Percentiles rank a stretch among this genome's conserved stretches.
phyloP scores from a whole-genome alignment of 2,329 filamentous ascomycete species.

The Trichoderma guizhouense region DNA sequence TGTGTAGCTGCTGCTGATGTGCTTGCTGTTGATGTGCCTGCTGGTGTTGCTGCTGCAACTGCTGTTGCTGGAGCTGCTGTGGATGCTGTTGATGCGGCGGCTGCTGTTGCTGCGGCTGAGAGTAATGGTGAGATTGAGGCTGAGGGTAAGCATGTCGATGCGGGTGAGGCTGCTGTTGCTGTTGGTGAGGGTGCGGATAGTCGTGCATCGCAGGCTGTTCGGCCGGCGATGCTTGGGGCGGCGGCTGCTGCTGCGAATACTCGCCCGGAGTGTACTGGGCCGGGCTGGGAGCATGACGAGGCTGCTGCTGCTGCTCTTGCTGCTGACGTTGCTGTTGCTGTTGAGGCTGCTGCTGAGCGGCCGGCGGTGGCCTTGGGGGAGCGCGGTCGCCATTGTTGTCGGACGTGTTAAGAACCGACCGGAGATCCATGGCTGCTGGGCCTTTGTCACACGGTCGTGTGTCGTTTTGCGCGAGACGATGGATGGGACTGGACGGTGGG shows the following conservation, averaged over 20 bases:
- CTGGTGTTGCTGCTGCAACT: neutral
- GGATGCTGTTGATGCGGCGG: neutral
- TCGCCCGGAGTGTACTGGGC: constrained; percentile 50
- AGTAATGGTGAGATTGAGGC: constrained; percentile 12
- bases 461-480: constrained; percentile 17
- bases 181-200: constrained; percentile 33
- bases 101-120: neutral
- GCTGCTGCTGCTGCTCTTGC: constrained; percentile 32
- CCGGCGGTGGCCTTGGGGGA: constrained; percentile 32
- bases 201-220: constrained; percentile 45
- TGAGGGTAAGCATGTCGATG: neutral
- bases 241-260: constrained; percentile 38
- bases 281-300: constrained; percentile 44
- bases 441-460: constrained; percentile 4
- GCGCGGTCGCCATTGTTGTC: constrained; percentile 45
- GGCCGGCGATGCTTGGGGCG: constrained; percentile 46
- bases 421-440: constrained; percentile 46
- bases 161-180: constrained; percentile 1
- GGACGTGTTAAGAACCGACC: constrained; percentile 52
- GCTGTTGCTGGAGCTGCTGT: neutral
- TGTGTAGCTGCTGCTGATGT: constrained; percentile 23
- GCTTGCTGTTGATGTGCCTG: constrained; percentile 1
- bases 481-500: neutral
- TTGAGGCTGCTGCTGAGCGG: constrained; percentile 30
- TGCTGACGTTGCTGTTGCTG: constrained; percentile 23